Evolutionary conservation across 73 alveolate species (phyloP), one percentile per base, ranked within the genome.

Genomic region (Loxodes magnus): DNA sequence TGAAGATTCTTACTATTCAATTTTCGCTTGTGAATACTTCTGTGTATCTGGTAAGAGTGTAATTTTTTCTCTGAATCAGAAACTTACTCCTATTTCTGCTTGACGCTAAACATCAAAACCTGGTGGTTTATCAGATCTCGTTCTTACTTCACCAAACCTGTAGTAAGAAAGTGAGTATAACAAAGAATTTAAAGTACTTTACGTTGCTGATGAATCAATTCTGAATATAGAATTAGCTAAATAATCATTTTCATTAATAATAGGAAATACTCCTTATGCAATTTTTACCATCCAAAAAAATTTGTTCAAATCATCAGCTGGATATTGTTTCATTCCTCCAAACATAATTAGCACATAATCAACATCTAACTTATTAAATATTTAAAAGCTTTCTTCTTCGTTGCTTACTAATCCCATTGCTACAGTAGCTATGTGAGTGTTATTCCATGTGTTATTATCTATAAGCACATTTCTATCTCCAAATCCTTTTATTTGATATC

Each of bases 371-470:
- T 68, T 79, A 39, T 64, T 79, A 22, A 87, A 74, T 6, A 77
- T 44, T 54, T 70, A 67, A 67, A 61, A 82, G 27, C 88, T 78
- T 51, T 80, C 96, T 55, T 82, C 93, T 69, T 84, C 96, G 10
- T 72, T 71, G 26, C 82, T 72, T 6, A 92, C 94, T 54, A 79
- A 74, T 17, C 81, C 86, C 71, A 86, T 82, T 36, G 92, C 96
- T 14, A 84, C 92, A 9, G 96, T 84, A 6, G 96, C 96, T 46
- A 84, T 84, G 54, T 84, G 96, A 23, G 94, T 80, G 17, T 85
- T 84, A 54, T 84, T 84, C 94, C 96, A 84, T 10, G 96, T 84
- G 37, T 84, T 84, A 58, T 84, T 84, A 62, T 84, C 96, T 9
- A 84, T 91, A 53, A 84, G 48, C 21, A 84, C 96, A 22, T 93